Percentiles rank a stretch among this genome's conserved stretches.
These are phyloP conservation scores for Hymenotorrendiella dingleyae DNA, from an alignment of 2,329 filamentous ascomycete genomes.

Conservation along the genomic window DNA sequence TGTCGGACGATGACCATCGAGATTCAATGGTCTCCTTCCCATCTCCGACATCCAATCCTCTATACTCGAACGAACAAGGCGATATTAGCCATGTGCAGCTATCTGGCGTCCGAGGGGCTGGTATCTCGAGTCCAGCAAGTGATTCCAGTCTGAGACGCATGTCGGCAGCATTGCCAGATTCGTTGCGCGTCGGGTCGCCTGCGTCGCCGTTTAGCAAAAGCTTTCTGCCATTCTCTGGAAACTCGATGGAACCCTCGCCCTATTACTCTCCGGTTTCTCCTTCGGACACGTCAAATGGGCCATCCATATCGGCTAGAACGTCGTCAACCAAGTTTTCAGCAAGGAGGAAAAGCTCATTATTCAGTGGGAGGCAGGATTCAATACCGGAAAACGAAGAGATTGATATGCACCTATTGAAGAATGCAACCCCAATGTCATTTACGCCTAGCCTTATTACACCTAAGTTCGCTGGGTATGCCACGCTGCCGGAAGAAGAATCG, in stretches of 20 bases:
- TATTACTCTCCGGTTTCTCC: slow-evolving; percentile 19
- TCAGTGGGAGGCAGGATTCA: slow-evolving; percentile 13
- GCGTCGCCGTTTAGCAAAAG: slow-evolving; percentile 11
- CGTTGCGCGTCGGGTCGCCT: slow-evolving; percentile 18
- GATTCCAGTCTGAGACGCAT: slow-evolving; percentile 8
- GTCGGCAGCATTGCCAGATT: slow-evolving; percentile 11
- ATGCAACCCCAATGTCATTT: slow-evolving; percentile 22
- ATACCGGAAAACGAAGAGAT: slow-evolving; percentile 28
- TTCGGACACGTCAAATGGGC: slow-evolving; percentile 10
- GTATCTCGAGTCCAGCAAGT: slow-evolving; percentile 6
- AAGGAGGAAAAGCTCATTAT: slow-evolving; percentile 19
- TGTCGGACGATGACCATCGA: slow-evolving; percentile 10
- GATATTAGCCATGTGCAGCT: slow-evolving; percentile 25
- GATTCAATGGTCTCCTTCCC: slow-evolving; percentile 19
- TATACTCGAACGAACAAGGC: slow-evolving; percentile 17
- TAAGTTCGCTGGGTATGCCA: no score
- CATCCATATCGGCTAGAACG: slow-evolving; percentile 8
- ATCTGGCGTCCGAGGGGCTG: slow-evolving; percentile 10
- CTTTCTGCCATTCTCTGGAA: slow-evolving; percentile 19
- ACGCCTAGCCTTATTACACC: slow-evolving; percentile 12
- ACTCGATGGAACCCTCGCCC: background rate
- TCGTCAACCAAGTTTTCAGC: slow-evolving; percentile 12
- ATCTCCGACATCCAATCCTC: slow-evolving; percentile 8
- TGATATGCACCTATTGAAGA: slow-evolving; percentile 24
- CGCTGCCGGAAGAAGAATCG: slow-evolving; percentile 19